These are phyloP conservation scores for Ogataea nonfermentans DNA, from an alignment of 805 yeast genomes.

Conservation along the genomic window DNA sequence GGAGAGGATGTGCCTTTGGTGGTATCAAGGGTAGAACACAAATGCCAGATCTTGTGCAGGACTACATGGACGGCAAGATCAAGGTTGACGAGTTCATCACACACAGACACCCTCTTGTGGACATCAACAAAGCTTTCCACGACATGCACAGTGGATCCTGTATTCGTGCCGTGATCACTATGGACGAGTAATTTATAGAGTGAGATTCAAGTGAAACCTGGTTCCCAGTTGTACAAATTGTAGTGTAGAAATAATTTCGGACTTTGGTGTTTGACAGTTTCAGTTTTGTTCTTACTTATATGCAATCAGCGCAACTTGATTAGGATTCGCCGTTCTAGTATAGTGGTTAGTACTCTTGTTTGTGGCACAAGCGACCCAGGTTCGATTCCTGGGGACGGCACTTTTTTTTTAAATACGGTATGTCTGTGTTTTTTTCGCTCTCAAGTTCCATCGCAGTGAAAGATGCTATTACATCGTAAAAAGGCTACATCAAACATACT, in stretches of 20 bases:
- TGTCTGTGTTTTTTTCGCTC: not conserved
- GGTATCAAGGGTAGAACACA: slow-evolving; percentile 98
- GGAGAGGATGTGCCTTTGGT: slow-evolving; percentile 99
- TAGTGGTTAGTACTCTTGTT: slow-evolving; percentile 32
- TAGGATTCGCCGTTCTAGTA: slow-evolving; percentile 27
- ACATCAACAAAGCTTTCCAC: slow-evolving; percentile 86
- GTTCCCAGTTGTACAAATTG: no score
- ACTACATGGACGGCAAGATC: slow-evolving; percentile 74
- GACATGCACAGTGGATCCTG: slow-evolving; percentile 94
- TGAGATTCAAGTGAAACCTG: slow-evolving; percentile 2
- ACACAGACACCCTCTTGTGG: slow-evolving; percentile 73
- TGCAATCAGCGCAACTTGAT: not conserved
- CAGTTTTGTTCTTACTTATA: not conserved
- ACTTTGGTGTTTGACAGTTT: not conserved
- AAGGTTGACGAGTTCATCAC: slow-evolving; percentile 96
- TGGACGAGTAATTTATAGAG: slow-evolving; percentile 24
- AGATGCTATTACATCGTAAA: no score
- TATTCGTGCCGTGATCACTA: slow-evolving; percentile 76
- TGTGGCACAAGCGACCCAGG: slow-evolving; percentile 33
- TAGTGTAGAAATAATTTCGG: no score
- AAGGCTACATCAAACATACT: no score
- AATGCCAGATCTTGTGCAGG: slow-evolving; percentile 85
- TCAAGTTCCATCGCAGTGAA: no score
- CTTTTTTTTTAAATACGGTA: slow-evolving; percentile 8
- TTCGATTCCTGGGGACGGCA: slow-evolving; percentile 29